Percentiles rank a stretch among this genome's conserved stretches.
These are phyloP conservation scores for Xanthoparmelia taractica DNA, from an alignment of 495 filamentous ascomycete species.

Conservation along the genomic window DNA sequence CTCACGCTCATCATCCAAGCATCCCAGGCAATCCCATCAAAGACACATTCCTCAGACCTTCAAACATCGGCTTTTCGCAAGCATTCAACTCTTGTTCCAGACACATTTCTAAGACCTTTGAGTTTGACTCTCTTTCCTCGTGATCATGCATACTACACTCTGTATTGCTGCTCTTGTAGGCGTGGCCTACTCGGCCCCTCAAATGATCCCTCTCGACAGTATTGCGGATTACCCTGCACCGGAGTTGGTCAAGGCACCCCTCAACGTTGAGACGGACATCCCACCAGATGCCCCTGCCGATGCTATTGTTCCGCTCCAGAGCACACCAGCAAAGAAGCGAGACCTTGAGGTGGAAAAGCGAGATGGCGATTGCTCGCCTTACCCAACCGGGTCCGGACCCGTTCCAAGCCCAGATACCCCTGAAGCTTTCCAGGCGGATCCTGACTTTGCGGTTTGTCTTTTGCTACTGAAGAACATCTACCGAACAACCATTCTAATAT, in stretches of 20 bases:
- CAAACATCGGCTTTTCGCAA: background rate
- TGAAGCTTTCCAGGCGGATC: background rate
- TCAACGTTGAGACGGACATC: background rate
- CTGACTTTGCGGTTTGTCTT: constrained; percentile 1
- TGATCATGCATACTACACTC: background rate
- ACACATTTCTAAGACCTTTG: too few relatives aligned
- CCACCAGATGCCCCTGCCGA: background rate
- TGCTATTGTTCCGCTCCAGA: background rate
- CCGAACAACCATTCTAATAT: constrained; percentile 7
- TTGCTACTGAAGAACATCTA: background rate
- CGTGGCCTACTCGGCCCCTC: background rate
- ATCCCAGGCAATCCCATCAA: background rate
- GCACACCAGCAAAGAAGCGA: background rate
- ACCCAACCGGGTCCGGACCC: constrained; percentile 2
- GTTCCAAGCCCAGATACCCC: background rate
- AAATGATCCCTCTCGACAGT: background rate
- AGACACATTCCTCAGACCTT: background rate
- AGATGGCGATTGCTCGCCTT: constrained; percentile 5
- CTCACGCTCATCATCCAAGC: background rate
- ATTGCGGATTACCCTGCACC: background rate
- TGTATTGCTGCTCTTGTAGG: background rate
- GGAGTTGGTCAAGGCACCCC: background rate
- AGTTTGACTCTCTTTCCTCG: too few relatives aligned
- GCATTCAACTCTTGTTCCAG: background rate
- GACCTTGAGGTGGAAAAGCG: background rate